Conservation (phyloP, 331 rosid species). For the Malus hybrid region DNA sequence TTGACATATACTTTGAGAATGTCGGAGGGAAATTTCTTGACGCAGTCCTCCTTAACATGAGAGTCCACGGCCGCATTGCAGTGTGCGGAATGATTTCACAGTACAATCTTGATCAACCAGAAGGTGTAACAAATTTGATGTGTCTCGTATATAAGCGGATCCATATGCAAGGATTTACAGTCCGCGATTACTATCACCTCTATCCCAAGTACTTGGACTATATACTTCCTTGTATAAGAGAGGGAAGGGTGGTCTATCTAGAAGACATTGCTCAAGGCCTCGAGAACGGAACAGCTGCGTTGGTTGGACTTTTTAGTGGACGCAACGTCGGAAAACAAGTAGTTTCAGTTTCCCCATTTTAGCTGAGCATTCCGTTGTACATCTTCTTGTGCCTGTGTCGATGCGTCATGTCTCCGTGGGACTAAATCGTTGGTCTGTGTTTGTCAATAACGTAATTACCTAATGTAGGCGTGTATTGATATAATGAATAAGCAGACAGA, state of each 20-base stretch:
- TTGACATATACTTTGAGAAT: conserved; percentile 24
- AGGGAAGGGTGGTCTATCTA: conserved; percentile 4
- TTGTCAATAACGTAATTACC: no score
- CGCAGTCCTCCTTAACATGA: conserved; percentile 18
- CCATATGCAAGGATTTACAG: background rate
- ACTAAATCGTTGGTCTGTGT: no score
- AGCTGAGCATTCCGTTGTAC: background rate
- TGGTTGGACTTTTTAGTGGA: conserved; percentile 6
- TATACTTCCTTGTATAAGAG: conserved; percentile 7
- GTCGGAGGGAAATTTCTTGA: conserved; percentile 23
- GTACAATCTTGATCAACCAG: conserved; percentile 6
- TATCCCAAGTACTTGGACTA: conserved; percentile 12
- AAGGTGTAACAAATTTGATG: conserved; percentile 11
- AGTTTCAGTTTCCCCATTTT: background rate
- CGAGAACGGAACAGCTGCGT: background rate
- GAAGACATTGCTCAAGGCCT: conserved; percentile 14
- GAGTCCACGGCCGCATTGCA: conserved; percentile 17
- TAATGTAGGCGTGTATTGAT: no score
- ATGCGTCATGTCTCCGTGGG: background rate
- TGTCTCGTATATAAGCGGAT: background rate
- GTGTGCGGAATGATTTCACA: conserved; percentile 25
- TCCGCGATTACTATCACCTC: background rate
- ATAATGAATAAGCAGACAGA: no score
- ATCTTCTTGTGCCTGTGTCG: background rate
- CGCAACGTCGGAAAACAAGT: conserved; percentile 13